A percentile compares a stretch with the other conserved stretches of the same genome.
These are phyloP conservation scores for Acanthamoeba triangularis DNA, from an alignment of 208 protist species.

Conservation along the genomic window DNA sequence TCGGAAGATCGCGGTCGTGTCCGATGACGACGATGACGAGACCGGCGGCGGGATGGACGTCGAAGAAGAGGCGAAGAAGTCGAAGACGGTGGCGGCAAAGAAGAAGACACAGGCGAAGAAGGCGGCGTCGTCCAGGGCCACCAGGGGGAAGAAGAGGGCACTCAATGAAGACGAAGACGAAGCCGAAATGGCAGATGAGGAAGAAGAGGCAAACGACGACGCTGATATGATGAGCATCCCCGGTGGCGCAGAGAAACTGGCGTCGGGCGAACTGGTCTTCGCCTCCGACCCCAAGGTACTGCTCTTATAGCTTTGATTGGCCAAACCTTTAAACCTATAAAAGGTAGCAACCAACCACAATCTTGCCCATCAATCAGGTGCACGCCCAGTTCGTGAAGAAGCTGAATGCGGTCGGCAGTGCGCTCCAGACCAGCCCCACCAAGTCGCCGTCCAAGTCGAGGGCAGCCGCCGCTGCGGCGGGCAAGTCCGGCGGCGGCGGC, in stretches of 20 bases:
- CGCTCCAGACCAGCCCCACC: background rate
- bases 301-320: too few relatives aligned
- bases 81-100: background rate
- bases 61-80: background rate
- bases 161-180: background rate
- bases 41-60: background rate
- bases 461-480: background rate
- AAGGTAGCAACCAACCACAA: too few relatives aligned
- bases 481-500: background rate
- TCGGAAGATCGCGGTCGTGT: background rate
- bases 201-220: background rate
- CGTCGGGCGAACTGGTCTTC: conserved; percentile 10
- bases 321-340: too few relatives aligned
- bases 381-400: conserved; percentile 71
- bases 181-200: background rate
- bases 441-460: background rate
- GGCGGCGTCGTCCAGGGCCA: background rate
- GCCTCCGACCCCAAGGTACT: background rate
- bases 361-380: conserved; percentile 1
- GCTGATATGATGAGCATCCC: background rate
- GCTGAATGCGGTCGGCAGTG: background rate
- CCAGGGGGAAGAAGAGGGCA: background rate
- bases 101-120: background rate
- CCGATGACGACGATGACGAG: background rate
- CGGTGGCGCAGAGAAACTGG: background rate